Base-by-base conservation (phyloP, 495 filamentous ascomycete species). In the Podospora pseudoanserina region DNA sequence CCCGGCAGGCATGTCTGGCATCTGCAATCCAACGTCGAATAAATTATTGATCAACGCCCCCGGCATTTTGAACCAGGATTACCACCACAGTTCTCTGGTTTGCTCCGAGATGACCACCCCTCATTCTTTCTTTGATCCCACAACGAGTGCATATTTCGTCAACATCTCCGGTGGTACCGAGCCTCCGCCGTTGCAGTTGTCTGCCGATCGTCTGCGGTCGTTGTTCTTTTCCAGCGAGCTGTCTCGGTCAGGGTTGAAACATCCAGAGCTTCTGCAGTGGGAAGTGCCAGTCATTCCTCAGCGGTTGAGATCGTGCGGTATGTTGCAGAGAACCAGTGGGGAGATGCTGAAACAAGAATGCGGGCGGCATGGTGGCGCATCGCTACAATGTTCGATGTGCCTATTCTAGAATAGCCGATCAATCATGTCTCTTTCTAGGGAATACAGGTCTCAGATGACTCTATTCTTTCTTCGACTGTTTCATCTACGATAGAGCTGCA, bases 1-100 rank as follows among this genome's bases (percentile, higher is more conserved):
- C 18, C 23, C 55, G 55, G 55, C 55, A 58, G 55, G n/a, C 55
- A 26, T 58, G 26, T 26, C 23, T 58, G 55, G 55, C 55, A 58
- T 19, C 55, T 58, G 55, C n/a, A 58, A 9, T 19, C 55, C 55
- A 58, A 26, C 55, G 55, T 26, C 55, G 23, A 58, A 58, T 58
- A 58, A n/a, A 58, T 58, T 58, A 58, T 58, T n/a, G 55, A 58
- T 58, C 55, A 58, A 58, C 5, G 7, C n/a, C 55, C n/a, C 55
- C 55, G 55, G 55, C 55, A 20, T 19, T 58, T 58, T 58, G 55
- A 2, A 4, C 55, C 55, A 26, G 55, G 23, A 58, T 58, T 58
- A 58, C 55, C n/a, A 58, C 55, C 3, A 58, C 4, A 26, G 15
- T 6, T 18, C 55, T 58, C 9, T 19, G 23, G 13, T 58, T 26